These are phyloP conservation scores for Phytophthora nicotianae DNA, from an alignment of 352 stramenopile species.

Conservation along the genomic window DNA sequence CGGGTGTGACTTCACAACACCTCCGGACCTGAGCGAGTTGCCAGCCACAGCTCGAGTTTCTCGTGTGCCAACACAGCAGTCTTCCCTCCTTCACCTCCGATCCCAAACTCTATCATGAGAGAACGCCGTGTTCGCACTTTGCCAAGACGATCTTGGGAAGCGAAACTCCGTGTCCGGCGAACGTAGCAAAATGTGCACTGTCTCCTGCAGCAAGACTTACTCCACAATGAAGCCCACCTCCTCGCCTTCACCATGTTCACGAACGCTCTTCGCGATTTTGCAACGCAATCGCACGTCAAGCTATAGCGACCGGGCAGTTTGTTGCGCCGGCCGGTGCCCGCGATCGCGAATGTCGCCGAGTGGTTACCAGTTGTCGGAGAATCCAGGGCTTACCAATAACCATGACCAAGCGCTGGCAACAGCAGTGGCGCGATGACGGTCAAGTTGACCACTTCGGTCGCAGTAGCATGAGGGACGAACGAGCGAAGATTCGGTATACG, in stretches of 20 bases:
- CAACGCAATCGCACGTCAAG: neutral
- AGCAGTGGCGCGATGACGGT: conserved; percentile 1
- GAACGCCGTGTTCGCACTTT: conserved; percentile 15
- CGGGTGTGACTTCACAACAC: neutral
- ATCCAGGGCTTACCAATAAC: conserved; percentile 2
- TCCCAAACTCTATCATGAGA: conserved; percentile 11
- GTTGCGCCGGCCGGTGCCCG: neutral
- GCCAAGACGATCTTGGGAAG: neutral
- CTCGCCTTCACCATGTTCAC: neutral
- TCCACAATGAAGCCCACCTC: neutral
- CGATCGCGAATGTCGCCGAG: conserved; percentile 1
- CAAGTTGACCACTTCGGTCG: conserved; percentile 2
- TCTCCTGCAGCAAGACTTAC: conserved; percentile 4
- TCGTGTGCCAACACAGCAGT: neutral
- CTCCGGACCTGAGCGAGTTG: no score
- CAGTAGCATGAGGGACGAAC: no score
- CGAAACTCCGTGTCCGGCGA: conserved; percentile 6
- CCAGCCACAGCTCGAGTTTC: conserved; percentile 2
- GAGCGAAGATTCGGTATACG: neutral
- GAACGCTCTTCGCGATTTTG: neutral
- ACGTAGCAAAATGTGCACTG: conserved; percentile 8
- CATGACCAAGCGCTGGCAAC: neutral
- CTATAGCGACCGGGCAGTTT: neutral
- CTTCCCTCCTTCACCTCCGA: conserved; percentile 1
- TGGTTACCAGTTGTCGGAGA: conserved; percentile 1